phyloP scores from a whole-genome alignment of 192 early-diverging fungal genomes.

The Coemansia sp. region DNA sequence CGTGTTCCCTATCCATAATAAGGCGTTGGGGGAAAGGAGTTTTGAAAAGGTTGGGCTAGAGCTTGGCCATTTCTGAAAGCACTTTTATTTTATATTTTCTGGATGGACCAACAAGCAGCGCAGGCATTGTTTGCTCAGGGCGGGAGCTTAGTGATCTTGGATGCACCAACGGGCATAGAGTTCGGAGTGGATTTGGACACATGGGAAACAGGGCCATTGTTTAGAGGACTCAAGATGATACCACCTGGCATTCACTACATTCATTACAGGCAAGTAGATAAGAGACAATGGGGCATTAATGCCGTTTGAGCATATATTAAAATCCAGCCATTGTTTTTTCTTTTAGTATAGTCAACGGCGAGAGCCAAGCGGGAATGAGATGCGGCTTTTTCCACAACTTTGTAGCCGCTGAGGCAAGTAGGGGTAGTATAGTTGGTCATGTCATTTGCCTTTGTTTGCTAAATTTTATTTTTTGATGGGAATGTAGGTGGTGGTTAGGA shows the following conservation, averaged over 20 bases:
- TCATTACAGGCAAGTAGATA: constrained; percentile 68
- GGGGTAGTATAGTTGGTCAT: not conserved
- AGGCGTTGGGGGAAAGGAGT: not conserved
- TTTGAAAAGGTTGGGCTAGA: not conserved
- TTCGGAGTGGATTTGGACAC: constrained; percentile 91
- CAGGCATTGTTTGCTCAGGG: constrained; percentile 72
- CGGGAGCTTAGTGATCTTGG: constrained; percentile 76
- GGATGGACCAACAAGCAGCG: constrained; percentile 83
- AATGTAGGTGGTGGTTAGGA: constrained; percentile 75
- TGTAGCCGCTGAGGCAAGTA: constrained; percentile 53
- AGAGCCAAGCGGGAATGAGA: constrained; percentile 54
- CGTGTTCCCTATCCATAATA: not conserved
- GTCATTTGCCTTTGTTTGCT: constrained; percentile 9
- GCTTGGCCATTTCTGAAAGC: not conserved
- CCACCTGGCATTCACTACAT: constrained; percentile 94
- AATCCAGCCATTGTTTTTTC: not conserved
- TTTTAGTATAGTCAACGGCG: constrained; percentile 33
- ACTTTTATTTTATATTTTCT: constrained; percentile 2
- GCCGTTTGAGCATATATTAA: constrained; percentile 5
- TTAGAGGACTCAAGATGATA: constrained; percentile 90
- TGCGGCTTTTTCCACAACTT: constrained; percentile 80
- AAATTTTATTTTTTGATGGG: not conserved
- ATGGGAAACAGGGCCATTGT: constrained; percentile 87
- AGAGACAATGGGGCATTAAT: not conserved
- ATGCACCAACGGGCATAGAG: constrained; percentile 73